Base-by-base conservation (phyloP, 2,329 filamentous ascomycete genomes). In the Penicillium sp. region DNA sequence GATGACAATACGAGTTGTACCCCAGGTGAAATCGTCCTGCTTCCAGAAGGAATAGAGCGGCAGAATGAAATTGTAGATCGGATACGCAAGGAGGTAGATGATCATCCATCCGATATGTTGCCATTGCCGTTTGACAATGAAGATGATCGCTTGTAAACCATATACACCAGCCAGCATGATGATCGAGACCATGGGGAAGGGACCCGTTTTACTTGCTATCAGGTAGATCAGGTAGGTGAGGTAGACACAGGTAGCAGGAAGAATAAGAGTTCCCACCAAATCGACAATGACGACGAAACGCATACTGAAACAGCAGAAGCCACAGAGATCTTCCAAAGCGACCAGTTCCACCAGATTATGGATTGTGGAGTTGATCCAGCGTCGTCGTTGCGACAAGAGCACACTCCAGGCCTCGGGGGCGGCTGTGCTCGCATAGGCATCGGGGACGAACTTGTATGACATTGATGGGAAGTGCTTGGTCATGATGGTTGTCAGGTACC, bases 11-110 rank as follows among this genome's bases (percentile, higher is more conserved):
- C 94, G 91, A 1, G 94, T 99, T 78, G 94, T 97, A 81, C 94
- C 94, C 94, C 94, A 99, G 2, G 87, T 87, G 81, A 99, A 99
- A 77, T 99, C 93, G 75, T 99, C 94, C 74, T 97, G 92, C 76
- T 97, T 96, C 94, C 94, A 99, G 87, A 99, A 99, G 0, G 93
- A 96, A 79, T 97, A 99, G 60, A 99, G 78, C 0, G 94, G 94
- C 11, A 99, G 83, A 59, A 95, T 71, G 66, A 99, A 90, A 4
- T 88, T 94, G 79, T 93, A 97, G 64, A 99, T 89, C 0, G 94
- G 94, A 79, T 89, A 97, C 2, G 94, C 94, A n/a, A 95, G 65
- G 59, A 99, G 82, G 76, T 99, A 99, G 70, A 99, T 97, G 62
- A 99, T 88, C 92, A 99, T 97, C 94, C 94, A 99, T 63, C 94